A percentile compares a stretch with the other conserved stretches of the same genome.
These are phyloP conservation scores for Hypoxylon rubiginosum DNA, from an alignment of 2,329 filamentous ascomycete genomes.

Conservation along the genomic window DNA sequence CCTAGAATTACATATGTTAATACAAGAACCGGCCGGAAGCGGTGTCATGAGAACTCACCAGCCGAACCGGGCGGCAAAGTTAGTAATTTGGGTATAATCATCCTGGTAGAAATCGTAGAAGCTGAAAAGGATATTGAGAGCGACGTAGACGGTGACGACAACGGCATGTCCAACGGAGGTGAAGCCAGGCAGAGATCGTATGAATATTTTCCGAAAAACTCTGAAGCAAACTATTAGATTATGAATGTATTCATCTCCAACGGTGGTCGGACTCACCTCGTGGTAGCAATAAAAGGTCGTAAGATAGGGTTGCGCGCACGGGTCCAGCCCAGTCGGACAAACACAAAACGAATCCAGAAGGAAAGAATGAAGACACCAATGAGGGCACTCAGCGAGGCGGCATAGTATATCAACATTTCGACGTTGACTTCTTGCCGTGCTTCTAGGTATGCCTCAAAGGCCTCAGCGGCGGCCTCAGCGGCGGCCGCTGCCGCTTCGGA, in stretches of 20 bases:
- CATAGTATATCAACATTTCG: slow-evolving; percentile 40
- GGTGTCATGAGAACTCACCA: slow-evolving; percentile 43
- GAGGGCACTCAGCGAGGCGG: slow-evolving; percentile 41
- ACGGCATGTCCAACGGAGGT: slow-evolving; percentile 56
- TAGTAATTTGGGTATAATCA: slow-evolving; percentile 43
- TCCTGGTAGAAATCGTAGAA: slow-evolving; percentile 51
- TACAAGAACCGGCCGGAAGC: background rate
- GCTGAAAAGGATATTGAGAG: slow-evolving; percentile 53
- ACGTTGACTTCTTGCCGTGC: slow-evolving; percentile 37
- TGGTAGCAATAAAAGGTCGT: slow-evolving; percentile 40
- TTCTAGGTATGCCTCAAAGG: slow-evolving; percentile 21
- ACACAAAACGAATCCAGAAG: slow-evolving; percentile 43
- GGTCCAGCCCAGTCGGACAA: slow-evolving; percentile 33
- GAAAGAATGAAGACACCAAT: slow-evolving; percentile 48
- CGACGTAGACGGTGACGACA: slow-evolving; percentile 53
- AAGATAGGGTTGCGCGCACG: slow-evolving; percentile 36
- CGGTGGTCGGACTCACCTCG: slow-evolving; percentile 41
- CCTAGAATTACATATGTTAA: slow-evolving; percentile 53
- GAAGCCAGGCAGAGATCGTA: slow-evolving; percentile 55
- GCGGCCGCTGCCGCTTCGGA: slow-evolving; percentile 2
- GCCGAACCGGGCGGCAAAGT: slow-evolving; percentile 51
- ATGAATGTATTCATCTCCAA: background rate
- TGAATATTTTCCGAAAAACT: slow-evolving; percentile 42
- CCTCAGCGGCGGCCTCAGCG: slow-evolving; percentile 4
- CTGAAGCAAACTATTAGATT: slow-evolving; percentile 33